These are phyloP conservation scores for Rhizoclosmatium globosum DNA, from an alignment of 192 early-diverging fungal genomes.

Conservation along the genomic window DNA sequence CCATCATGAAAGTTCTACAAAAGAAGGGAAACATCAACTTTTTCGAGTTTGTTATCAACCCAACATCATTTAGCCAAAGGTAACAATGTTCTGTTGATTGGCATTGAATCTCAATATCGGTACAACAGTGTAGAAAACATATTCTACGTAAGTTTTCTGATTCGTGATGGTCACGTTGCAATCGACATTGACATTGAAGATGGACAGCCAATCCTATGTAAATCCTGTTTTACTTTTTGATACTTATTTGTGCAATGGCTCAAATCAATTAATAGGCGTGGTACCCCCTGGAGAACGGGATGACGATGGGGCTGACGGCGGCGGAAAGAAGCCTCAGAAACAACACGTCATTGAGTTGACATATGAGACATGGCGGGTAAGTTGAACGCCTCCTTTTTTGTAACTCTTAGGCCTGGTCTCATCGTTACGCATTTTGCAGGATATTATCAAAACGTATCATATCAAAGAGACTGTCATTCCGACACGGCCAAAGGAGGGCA, in stretches of 20 bases:
- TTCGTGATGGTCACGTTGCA: conserved; percentile 81
- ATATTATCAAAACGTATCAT: conserved; percentile 9
- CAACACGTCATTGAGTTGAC: conserved; percentile 30
- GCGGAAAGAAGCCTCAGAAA: conserved; percentile 17
- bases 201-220: conserved; percentile 29
- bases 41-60: conserved; percentile 91
- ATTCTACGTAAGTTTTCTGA: conserved; percentile 96
- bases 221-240: background rate
- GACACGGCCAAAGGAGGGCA: background rate
- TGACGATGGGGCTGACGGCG: background rate
- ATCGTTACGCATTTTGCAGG: background rate
- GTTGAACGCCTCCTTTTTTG: background rate
- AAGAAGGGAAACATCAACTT: conserved; percentile 58
- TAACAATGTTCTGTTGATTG: conserved; percentile 31
- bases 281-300: background rate
- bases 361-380: conserved; percentile 2
- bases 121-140: conserved; percentile 82
- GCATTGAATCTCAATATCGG: too few species aligned
- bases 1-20: conserved; percentile 68
- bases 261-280: background rate
- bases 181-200: conserved; percentile 78
- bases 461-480: background rate
- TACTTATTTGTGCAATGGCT: background rate
- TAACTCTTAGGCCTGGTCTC: background rate
- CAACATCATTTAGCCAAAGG: conserved; percentile 86